Conservation (phyloP, 257 asterid genomes). For the Nicotiana attenuata region DNA sequence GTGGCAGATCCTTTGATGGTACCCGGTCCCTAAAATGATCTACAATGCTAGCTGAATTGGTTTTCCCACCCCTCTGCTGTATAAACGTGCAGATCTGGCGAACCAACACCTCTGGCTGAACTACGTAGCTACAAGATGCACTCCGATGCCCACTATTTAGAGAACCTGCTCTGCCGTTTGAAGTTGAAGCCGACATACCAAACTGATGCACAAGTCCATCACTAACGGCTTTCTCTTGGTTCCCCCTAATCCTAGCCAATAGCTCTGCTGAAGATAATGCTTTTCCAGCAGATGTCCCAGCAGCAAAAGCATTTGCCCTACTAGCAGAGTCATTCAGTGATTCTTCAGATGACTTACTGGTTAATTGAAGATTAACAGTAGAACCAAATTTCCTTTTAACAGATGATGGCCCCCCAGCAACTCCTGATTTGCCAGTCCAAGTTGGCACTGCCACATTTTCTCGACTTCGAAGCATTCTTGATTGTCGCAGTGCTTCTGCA, state of each 20-base stretch:
- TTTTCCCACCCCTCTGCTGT: slow-evolving; percentile 67
- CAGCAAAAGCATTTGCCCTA: slow-evolving; percentile 42
- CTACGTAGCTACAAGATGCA: slow-evolving; percentile 27
- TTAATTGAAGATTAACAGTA: slow-evolving; percentile 46
- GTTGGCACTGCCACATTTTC: slow-evolving; percentile 82
- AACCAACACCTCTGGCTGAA: slow-evolving; percentile 79
- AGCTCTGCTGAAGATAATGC: slow-evolving; percentile 82
- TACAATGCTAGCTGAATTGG: slow-evolving; percentile 71
- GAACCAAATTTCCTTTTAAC: slow-evolving; percentile 71
- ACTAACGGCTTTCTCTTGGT: slow-evolving; percentile 51
- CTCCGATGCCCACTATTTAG: slow-evolving; percentile 28
- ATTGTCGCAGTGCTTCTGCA: slow-evolving; percentile 87
- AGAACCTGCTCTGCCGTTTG: slow-evolving; percentile 32
- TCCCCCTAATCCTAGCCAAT: slow-evolving; percentile 64
- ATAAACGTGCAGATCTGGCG: slow-evolving; percentile 86
- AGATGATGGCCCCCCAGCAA: slow-evolving; percentile 91
- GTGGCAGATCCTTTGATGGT: slow-evolving; percentile 74
- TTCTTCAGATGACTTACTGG: slow-evolving; percentile 35
- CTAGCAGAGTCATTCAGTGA: slow-evolving; percentile 16
- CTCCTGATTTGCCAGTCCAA: slow-evolving; percentile 94
- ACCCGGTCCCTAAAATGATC: slow-evolving; percentile 67
- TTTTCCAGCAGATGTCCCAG: slow-evolving; percentile 76
- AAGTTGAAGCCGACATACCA: slow-evolving; percentile 29
- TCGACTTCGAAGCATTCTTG: slow-evolving; percentile 78
- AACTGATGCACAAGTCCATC: slow-evolving; percentile 80